Evolutionary conservation across 2,329 filamentous ascomycete species (phyloP).

Genomic region (Claviceps arundinis): DNA sequence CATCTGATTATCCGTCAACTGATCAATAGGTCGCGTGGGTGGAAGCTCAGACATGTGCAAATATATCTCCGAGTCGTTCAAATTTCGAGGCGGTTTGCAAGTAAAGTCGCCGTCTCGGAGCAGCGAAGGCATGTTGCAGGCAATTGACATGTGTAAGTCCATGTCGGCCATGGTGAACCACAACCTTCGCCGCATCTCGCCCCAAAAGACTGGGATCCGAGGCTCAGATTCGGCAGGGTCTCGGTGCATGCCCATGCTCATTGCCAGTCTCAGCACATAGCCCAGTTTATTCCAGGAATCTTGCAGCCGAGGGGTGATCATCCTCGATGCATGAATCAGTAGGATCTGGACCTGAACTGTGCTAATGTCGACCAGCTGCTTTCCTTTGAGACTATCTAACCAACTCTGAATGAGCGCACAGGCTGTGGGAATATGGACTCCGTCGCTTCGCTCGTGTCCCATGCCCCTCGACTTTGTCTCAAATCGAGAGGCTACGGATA

Average conservation of each 20-base stretch:
- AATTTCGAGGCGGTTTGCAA: conserved; percentile 37
- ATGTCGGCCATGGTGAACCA: conserved; percentile 46
- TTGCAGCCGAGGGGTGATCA: conserved; percentile 37
- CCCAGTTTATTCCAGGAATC: conserved; percentile 43
- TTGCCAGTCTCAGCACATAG: conserved; percentile 40
- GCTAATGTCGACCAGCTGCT: conserved; percentile 37
- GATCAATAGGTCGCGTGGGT: conserved; percentile 34
- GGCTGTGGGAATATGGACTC: conserved; percentile 43
- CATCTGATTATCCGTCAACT: conserved; percentile 38
- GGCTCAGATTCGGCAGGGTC: conserved; percentile 40
- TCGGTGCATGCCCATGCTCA: conserved; percentile 46
- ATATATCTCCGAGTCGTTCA: conserved; percentile 37
- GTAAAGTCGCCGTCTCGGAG: conserved; percentile 41
- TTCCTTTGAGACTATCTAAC: conserved; percentile 38
- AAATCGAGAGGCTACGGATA: conserved; percentile 41
- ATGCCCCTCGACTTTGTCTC: conserved; percentile 36
- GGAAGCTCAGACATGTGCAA: conserved; percentile 36
- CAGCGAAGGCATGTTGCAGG: conserved; percentile 36
- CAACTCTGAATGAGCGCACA: conserved; percentile 40
- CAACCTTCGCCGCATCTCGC: conserved; percentile 39
- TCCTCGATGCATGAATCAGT: conserved; percentile 37
- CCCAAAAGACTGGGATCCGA: conserved; percentile 35
- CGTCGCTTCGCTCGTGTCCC: conserved; percentile 36
- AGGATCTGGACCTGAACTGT: conserved; percentile 41
- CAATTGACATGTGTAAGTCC: conserved; percentile 40